Evolutionary conservation across 768 basidiomycete genomes (phyloP).

Genomic region (Kwoniella newhampshirensis): DNA sequence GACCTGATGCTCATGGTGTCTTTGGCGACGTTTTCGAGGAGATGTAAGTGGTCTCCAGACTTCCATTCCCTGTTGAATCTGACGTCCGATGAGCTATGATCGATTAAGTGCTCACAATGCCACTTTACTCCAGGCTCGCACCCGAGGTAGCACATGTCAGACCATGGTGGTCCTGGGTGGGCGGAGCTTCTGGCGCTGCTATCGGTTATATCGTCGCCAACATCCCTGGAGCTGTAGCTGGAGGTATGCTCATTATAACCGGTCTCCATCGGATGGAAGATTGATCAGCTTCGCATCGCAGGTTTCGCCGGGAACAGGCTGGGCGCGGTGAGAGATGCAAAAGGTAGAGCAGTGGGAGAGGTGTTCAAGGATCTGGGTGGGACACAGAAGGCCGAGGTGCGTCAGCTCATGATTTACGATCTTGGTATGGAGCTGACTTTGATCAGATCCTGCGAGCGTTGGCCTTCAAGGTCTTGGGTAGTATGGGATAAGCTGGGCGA

Average conservation of each 20-base stretch:
- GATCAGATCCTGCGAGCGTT: slow-evolving; percentile 73
- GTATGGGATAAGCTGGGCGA: slow-evolving; percentile 41
- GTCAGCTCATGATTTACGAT: slow-evolving; percentile 23
- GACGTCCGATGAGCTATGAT: slow-evolving; percentile 84
- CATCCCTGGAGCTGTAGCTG: slow-evolving; percentile 79
- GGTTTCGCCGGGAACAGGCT: slow-evolving; percentile 82
- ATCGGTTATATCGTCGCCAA: slow-evolving; percentile 68
- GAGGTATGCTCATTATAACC: no score
- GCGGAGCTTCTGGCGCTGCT: slow-evolving; percentile 59
- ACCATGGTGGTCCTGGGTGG: slow-evolving; percentile 50
- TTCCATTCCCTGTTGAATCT: slow-evolving; percentile 73
- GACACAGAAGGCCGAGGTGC: slow-evolving; percentile 81
- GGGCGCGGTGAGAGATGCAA: slow-evolving; percentile 87
- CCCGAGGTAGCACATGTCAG: slow-evolving; percentile 52
- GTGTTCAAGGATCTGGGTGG: slow-evolving; percentile 77
- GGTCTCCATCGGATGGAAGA: neutral
- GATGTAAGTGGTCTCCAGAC: slow-evolving; percentile 57
- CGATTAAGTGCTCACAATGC: slow-evolving; percentile 61
- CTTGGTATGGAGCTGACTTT: slow-evolving; percentile 11
- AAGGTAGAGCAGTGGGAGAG: slow-evolving; percentile 83
- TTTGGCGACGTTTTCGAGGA: slow-evolving; percentile 92
- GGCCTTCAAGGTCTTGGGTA: slow-evolving; percentile 78
- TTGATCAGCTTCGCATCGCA: slow-evolving; percentile 10
- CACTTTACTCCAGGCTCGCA: slow-evolving; percentile 39
- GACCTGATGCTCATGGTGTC: slow-evolving; percentile 75